phyloP scores from a whole-genome alignment of 208 protist species.

The Ichthyophonus hoferi region DNA sequence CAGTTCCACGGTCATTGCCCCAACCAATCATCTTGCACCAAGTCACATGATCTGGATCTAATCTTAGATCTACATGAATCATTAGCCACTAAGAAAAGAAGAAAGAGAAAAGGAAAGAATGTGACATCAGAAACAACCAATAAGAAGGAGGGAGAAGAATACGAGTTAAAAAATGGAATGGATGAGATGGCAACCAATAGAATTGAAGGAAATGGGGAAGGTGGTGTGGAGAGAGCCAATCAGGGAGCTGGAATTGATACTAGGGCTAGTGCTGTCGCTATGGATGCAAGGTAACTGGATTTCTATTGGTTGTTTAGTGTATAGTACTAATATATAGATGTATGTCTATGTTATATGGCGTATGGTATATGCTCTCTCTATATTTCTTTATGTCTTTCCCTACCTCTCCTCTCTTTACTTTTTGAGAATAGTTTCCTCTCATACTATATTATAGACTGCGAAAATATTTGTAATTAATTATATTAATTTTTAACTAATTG shows the following conservation, averaged over 20 bases:
- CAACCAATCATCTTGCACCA: neutral
- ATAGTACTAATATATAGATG: neutral
- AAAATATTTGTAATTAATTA: too few relatives aligned
- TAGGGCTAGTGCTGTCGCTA: neutral
- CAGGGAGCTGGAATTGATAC: neutral
- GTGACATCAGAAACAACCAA: too few relatives aligned
- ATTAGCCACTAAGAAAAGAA: neutral
- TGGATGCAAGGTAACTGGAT: neutral
- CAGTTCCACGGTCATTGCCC: slow-evolving; percentile 20
- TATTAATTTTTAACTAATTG: too few relatives aligned
- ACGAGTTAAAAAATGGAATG: neutral
- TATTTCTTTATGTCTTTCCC: too few relatives aligned
- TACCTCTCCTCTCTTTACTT: too few relatives aligned
- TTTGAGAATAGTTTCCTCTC: neutral
- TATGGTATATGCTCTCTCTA: too few relatives aligned
- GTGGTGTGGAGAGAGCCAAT: neutral
- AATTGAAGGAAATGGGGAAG: neutral
- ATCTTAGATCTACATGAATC: neutral
- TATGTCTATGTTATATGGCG: neutral
- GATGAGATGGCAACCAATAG: neutral
- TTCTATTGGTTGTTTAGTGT: neutral
- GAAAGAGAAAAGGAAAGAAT: too few relatives aligned
- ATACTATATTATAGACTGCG: neutral
- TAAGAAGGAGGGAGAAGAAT: neutral
- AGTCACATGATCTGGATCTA: slow-evolving; percentile 19